A percentile compares a stretch with the other conserved stretches of the same genome.
phyloP scores from a whole-genome alignment of 2,329 filamentous ascomycete genomes.

The Colletotrichum viniferum region DNA sequence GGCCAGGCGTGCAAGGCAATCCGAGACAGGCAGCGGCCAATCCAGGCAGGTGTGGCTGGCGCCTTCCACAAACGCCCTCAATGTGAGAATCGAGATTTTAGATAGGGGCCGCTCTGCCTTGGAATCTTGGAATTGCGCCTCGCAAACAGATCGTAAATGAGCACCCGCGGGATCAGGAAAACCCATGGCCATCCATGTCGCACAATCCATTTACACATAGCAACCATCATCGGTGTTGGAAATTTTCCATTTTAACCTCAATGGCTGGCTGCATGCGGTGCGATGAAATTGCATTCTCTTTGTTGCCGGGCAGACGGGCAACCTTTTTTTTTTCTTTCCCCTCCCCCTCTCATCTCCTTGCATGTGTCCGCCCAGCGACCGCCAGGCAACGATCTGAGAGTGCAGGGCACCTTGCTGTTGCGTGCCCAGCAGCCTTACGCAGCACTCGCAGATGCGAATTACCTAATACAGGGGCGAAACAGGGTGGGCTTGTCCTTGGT shows the following conservation, averaged over 20 bases:
- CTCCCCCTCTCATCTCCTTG: not conserved
- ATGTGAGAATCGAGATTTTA: not conserved
- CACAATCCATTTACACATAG: not conserved
- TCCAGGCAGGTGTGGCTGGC: not conserved
- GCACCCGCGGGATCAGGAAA: not conserved
- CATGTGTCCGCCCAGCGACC: not conserved
- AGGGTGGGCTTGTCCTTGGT: not conserved
- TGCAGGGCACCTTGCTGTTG: not conserved
- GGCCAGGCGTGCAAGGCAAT: not conserved
- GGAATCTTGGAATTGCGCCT: not conserved
- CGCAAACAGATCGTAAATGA: not conserved
- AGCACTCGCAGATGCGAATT: not conserved
- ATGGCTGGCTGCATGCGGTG: not conserved
- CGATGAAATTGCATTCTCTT: not conserved
- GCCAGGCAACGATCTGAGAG: constrained; percentile 1
- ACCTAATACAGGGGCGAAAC: not conserved
- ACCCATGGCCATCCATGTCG: not conserved
- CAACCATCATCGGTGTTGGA: not conserved
- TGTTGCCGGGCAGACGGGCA: not conserved
- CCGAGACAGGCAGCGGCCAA: not conserved
- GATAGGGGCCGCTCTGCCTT: not conserved
- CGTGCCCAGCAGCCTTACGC: not conserved
- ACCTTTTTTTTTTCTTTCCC: not conserved
- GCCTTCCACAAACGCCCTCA: not conserved
- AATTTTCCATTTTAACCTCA: not conserved